Evolutionary conservation across 805 yeast genomes (phyloP), one percentile per base, ranked within the genome.

Genomic region (Candida namnaoensis): DNA sequence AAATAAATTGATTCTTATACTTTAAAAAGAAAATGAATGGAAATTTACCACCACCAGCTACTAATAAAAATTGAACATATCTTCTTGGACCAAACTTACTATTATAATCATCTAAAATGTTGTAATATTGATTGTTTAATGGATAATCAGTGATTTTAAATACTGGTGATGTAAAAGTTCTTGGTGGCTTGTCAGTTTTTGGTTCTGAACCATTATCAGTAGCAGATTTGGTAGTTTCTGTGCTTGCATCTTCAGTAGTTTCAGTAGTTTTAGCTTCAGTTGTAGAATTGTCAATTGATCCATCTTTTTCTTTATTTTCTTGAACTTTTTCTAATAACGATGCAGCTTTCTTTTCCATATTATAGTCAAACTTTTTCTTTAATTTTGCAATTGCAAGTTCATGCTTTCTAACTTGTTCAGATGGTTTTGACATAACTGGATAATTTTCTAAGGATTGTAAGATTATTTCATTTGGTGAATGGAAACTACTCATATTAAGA

Each of bases 21-120:
- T 32, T 11, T 14, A 46, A 41, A n/a, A 50, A n/a, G 3, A 50
- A 32, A 2, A 48, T 41, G 5, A 34, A 39, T 7, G 52, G 47
- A 13, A 28, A 41, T 5, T 49, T 38, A 23, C 47, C 51, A 27
- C 30, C 30, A 27, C 30, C 30, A 13, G 42, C 32, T 7, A 41
- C 39, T 13, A 46, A 35, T 4, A 49, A n/a, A 32, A 47, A 48
- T 32, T 49, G 51, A 5, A 44, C 38, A 26, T 39, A 48, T 5
- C 53, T 42, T 25, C 47, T 37, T 2, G 41, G 34, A 1, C 48
- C 46, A 24, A 43, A 34, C 4, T 13, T 5, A 1, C 24, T 11
- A 33, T 44, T 44, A 40, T 44, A 49, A 1, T 38, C 23, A 6
- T 35, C 38, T 24, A 46, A 34, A 3, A 24, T 36, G 9, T 37